Percentiles rank a stretch among this genome's conserved stretches.
Evolutionary conservation across 306 rosid genomes (phyloP).

Genomic region (Cucurbita maxima): DNA sequence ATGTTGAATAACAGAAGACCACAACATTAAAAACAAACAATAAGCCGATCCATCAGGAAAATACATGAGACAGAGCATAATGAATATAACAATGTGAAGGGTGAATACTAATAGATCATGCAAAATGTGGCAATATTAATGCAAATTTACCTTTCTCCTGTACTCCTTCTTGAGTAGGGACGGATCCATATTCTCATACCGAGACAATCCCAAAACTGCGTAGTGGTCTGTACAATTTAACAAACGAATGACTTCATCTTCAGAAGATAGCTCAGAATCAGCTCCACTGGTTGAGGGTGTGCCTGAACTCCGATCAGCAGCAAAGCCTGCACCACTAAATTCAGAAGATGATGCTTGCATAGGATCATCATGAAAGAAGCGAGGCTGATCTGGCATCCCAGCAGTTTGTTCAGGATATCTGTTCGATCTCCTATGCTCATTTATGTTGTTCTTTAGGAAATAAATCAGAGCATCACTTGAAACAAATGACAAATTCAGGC

Average conservation of each 20-base stretch:
- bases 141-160: conserved; percentile 60
- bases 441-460: conserved; percentile 62
- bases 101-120: not conserved
- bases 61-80: not conserved
- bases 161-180: conserved; percentile 80
- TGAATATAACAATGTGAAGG: not conserved
- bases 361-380: conserved; percentile 49
- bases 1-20: not conserved
- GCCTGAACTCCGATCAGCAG: conserved; percentile 57
- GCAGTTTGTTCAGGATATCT: conserved; percentile 44
- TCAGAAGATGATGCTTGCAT: conserved; percentile 44
- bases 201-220: conserved; percentile 60
- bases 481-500: conserved; percentile 70
- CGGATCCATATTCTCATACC: conserved; percentile 57
- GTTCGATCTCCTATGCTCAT: conserved; percentile 49
- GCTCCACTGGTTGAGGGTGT: conserved; percentile 76
- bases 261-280: conserved; percentile 72
- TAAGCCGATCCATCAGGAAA: not conserved
- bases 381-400: conserved; percentile 64
- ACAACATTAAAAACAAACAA: not conserved
- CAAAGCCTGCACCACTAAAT: conserved; percentile 46
- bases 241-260: conserved; percentile 86
- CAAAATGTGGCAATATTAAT: not conserved
- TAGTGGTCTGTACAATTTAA: conserved; percentile 84
- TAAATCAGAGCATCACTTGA: conserved; percentile 76